Percentiles rank a stretch among this genome's conserved stretches.
These are phyloP conservation scores for Zygosaccharomyces sapae DNA, from an alignment of 1,139 yeast species.

Conservation along the genomic window DNA sequence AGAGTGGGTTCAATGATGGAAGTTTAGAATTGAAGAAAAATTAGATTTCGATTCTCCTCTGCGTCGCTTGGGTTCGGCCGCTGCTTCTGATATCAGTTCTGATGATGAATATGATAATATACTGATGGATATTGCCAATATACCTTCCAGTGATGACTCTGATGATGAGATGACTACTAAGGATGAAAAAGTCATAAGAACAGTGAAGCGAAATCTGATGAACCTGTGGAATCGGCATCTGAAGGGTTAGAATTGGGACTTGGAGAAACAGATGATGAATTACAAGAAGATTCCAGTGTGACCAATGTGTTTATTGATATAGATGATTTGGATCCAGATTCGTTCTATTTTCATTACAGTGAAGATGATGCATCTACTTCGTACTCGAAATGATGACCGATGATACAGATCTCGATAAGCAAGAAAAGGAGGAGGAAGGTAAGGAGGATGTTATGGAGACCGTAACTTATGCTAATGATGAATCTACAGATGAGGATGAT, in stretches of 20 bases:
- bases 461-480: slow-evolving; percentile 48
- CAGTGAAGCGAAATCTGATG: slow-evolving; percentile 1
- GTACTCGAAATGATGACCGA: slow-evolving; percentile 26
- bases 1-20: slow-evolving; percentile 14
- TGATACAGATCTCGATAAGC: slow-evolving; percentile 11
- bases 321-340: slow-evolving; percentile 40
- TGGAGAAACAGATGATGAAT: slow-evolving; percentile 20
- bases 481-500: slow-evolving; percentile 88
- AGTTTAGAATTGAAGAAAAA: slow-evolving; percentile 5
- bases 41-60: slow-evolving; percentile 25
- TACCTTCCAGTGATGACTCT: slow-evolving; percentile 36
- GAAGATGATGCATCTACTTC: slow-evolving; percentile 29
- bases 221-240: slow-evolving; percentile 9
- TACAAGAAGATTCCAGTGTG: slow-evolving; percentile 32
- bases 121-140: slow-evolving; percentile 36
- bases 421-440: slow-evolving; percentile 13
- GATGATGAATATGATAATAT: slow-evolving; percentile 39
- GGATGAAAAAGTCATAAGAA: slow-evolving; percentile 8
- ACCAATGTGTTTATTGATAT: slow-evolving; percentile 37
- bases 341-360: slow-evolving; percentile 36
- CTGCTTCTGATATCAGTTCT: slow-evolving; percentile 37
- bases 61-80: slow-evolving; percentile 23
- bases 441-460: slow-evolving; percentile 29
- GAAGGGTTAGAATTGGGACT: slow-evolving; percentile 17
- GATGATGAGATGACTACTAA: slow-evolving; percentile 16